A percentile compares a stretch with the other conserved stretches of the same genome.
phyloP scores from a whole-genome alignment of 108 stramenopile species.

The Discostella stelligeroides region DNA sequence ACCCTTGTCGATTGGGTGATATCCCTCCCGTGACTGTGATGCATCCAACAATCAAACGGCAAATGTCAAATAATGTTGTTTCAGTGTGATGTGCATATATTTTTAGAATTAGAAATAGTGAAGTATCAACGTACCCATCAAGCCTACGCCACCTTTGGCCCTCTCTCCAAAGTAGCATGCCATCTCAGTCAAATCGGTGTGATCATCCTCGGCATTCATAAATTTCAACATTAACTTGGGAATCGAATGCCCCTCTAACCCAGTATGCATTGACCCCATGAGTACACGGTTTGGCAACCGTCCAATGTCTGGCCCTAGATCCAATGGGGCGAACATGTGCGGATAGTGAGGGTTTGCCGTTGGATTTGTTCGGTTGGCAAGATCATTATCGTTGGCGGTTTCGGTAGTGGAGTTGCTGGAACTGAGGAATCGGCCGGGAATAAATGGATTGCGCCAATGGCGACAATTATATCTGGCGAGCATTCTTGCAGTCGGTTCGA shows the following conservation, averaged over 20 bases:
- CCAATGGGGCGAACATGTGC: constrained; percentile 64
- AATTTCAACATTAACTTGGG: constrained; percentile 58
- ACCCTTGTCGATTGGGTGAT: constrained; percentile 91
- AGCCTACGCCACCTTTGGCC: constrained; percentile 90
- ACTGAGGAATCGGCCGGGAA: neutral
- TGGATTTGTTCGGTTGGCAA: neutral
- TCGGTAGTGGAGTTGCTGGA: neutral
- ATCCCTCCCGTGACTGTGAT: constrained; percentile 92
- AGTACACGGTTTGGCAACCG: constrained; percentile 88
- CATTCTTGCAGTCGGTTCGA: neutral
- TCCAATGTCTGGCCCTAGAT: constrained; percentile 70
- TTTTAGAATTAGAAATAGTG: too few species aligned
- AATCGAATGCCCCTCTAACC: constrained; percentile 87
- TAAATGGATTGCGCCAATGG: neutral
- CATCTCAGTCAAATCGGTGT: constrained; percentile 82
- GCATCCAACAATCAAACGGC: neutral
- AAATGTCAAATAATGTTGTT: too few species aligned
- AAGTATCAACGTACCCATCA: constrained; percentile 87
- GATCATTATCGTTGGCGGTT: neutral
- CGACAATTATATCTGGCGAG: neutral
- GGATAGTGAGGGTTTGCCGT: constrained; percentile 63
- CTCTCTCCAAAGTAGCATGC: constrained; percentile 92
- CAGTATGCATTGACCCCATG: constrained; percentile 98
- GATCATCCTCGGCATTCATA: constrained; percentile 48
- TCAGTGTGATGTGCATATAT: too few species aligned